phyloP scores from a whole-genome alignment of 805 yeast genomes.

The Cyberlindnera sargentensis region DNA sequence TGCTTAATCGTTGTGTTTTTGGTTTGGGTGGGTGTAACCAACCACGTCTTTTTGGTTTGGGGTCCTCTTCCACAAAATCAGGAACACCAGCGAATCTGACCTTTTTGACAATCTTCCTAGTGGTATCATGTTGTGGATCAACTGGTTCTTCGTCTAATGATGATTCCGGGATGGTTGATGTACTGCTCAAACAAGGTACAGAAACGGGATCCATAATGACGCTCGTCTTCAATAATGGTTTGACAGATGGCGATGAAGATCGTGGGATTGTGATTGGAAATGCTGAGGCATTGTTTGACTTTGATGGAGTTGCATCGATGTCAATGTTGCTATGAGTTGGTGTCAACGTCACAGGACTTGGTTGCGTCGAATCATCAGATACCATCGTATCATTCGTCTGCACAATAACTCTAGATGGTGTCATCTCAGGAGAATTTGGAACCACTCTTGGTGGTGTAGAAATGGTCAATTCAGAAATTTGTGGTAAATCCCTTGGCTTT shows the following conservation, averaged over 20 bases:
- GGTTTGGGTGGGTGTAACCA: conserved; percentile 19
- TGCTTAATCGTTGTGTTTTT: background rate
- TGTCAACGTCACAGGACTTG: background rate
- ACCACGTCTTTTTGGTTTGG: conserved; percentile 19
- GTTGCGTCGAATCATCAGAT: background rate
- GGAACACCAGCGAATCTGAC: conserved; percentile 25
- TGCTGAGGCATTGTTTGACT: background rate
- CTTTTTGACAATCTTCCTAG: conserved; percentile 15
- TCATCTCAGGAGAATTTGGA: background rate
- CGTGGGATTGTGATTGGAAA: background rate
- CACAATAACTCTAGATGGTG: background rate
- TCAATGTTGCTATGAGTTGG: background rate
- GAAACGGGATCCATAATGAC: background rate
- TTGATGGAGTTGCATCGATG: background rate
- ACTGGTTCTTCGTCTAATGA: background rate
- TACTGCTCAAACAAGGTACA: background rate
- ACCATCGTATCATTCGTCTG: background rate
- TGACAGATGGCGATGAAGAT: conserved; percentile 4
- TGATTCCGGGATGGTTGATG: conserved; percentile 9
- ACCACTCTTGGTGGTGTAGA: background rate
- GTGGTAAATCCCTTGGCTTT: conserved; percentile 1
- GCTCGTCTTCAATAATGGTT: conserved; percentile 2
- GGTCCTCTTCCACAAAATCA: conserved; percentile 13
- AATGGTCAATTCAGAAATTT: background rate
- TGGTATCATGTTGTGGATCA: background rate